Conservation (phyloP, 2,329 filamentous ascomycete genomes). For the Geosmithia flava region DNA sequence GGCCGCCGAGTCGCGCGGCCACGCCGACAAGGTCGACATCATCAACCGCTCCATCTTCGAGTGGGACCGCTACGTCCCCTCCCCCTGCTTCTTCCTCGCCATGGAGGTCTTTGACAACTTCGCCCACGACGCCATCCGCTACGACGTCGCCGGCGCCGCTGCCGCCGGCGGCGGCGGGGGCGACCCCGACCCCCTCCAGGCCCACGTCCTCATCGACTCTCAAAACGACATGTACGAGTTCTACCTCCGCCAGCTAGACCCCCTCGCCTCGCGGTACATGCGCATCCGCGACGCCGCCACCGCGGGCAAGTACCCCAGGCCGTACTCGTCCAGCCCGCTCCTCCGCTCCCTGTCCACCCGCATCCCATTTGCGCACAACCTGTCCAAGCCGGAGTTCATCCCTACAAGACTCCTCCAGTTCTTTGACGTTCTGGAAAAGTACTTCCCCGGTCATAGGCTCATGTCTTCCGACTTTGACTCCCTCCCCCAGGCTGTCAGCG, state of each 20-base stretch:
- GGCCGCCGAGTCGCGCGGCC: slow-evolving; percentile 52
- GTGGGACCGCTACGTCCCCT: slow-evolving; percentile 78
- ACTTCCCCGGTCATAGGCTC: slow-evolving; percentile 83
- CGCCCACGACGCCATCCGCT: slow-evolving; percentile 85
- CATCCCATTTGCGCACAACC: slow-evolving; percentile 61
- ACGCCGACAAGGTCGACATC: slow-evolving; percentile 80
- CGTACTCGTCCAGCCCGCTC: slow-evolving; percentile 40
- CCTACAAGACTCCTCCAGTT: slow-evolving; percentile 94
- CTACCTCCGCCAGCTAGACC: slow-evolving; percentile 71
- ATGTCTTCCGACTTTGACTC: slow-evolving; percentile 84
- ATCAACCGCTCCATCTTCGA: slow-evolving; percentile 93
- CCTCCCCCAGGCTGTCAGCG: slow-evolving; percentile 70
- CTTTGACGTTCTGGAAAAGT: slow-evolving; percentile 77
- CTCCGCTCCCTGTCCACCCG: slow-evolving; percentile 49
- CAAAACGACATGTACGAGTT: slow-evolving; percentile 92
- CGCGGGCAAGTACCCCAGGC: slow-evolving; percentile 47
- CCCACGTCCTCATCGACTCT: slow-evolving; percentile 73
- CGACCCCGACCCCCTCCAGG: slow-evolving; percentile 85
- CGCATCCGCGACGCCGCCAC: slow-evolving; percentile 72
- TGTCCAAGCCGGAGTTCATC: slow-evolving; percentile 81
- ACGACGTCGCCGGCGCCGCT: slow-evolving; percentile 62
- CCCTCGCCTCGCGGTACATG: slow-evolving; percentile 70
- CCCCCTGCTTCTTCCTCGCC: slow-evolving; percentile 92
- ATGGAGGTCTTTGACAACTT: slow-evolving; percentile 99
- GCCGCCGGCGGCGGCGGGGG: too few species aligned